These are phyloP conservation scores for Colletotrichum sublineola DNA, from an alignment of 2,329 filamentous ascomycete genomes.

Conservation along the genomic window DNA sequence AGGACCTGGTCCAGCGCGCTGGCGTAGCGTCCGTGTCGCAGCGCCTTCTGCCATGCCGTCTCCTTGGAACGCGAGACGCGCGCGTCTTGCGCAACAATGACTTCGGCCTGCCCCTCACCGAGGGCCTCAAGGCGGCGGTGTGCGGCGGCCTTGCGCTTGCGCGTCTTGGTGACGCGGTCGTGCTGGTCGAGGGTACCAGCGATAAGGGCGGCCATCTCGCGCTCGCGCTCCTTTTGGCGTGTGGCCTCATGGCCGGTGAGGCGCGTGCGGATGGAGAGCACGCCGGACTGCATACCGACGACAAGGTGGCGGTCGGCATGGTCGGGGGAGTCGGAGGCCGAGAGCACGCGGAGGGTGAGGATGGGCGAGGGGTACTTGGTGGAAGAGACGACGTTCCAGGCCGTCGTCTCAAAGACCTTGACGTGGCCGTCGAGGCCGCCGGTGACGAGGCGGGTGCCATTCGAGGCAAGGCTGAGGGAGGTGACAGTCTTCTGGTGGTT, in stretches of 20 bases:
- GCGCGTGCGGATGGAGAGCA: slow-evolving; percentile 92
- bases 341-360: slow-evolving; percentile 83
- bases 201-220: slow-evolving; percentile 86
- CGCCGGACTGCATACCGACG: slow-evolving; percentile 93
- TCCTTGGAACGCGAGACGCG: slow-evolving; percentile 72
- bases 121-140: slow-evolving; percentile 78
- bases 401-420: slow-evolving; percentile 94
- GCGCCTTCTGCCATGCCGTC: slow-evolving; percentile 82
- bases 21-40: slow-evolving; percentile 83
- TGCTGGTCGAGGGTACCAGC: slow-evolving; percentile 83
- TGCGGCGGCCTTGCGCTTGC: slow-evolving; percentile 68
- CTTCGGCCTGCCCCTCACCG: slow-evolving; percentile 83
- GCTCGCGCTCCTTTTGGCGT: slow-evolving; percentile 80
- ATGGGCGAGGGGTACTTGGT: slow-evolving; percentile 95
- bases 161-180: slow-evolving; percentile 78
- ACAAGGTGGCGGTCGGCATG: slow-evolving; percentile 85
- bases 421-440: slow-evolving; percentile 95
- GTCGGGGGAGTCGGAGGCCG: slow-evolving; percentile 51
- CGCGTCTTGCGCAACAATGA: slow-evolving; percentile 83
- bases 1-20: slow-evolving; percentile 86
- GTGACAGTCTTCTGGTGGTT: slow-evolving; percentile 99
- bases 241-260: slow-evolving; percentile 85
- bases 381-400: slow-evolving; percentile 96
- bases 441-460: slow-evolving; percentile 84
- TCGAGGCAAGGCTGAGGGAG: slow-evolving; percentile 83